Conservation (phyloP, 2,329 filamentous ascomycete species). For the Pochonia chlamydosporia region DNA sequence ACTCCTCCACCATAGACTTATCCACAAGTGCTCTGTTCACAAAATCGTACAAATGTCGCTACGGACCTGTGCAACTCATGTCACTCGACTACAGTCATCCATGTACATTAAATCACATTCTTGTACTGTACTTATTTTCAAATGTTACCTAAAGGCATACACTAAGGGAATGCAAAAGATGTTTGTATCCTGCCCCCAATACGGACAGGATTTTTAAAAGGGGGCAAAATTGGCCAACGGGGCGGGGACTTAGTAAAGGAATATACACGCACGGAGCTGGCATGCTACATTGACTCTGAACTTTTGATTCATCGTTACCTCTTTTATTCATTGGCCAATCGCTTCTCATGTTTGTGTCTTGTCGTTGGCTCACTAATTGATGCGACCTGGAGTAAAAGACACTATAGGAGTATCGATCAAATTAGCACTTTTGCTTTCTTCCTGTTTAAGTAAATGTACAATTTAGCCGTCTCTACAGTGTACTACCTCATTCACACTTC, state of each 20-base stretch:
- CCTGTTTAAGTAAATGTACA: not conserved
- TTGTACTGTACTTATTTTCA: not conserved
- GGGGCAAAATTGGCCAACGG: not conserved
- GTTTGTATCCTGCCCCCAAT: not conserved
- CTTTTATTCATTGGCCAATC: too few relatives aligned
- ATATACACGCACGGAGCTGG: not conserved
- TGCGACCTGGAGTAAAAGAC: too few relatives aligned
- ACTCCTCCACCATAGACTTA: conserved; percentile 29
- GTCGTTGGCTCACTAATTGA: not conserved
- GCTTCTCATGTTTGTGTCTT: not conserved
- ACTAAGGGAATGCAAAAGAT: not conserved
- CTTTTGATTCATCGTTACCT: too few relatives aligned
- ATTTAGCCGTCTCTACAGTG: not conserved
- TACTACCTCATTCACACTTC: not conserved
- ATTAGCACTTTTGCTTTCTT: not conserved
- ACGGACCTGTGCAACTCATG: too few relatives aligned
- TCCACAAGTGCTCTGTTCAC: not conserved
- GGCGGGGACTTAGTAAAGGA: not conserved
- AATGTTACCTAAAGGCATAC: not conserved
- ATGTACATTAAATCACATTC: not conserved
- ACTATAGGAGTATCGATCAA: not conserved
- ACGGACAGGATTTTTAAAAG: not conserved
- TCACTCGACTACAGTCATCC: too few relatives aligned
- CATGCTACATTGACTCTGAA: not conserved
- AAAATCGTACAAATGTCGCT: too few relatives aligned